Evolutionary conservation across 78 protist species (phyloP).

Genomic region (Dictyostelium firmibasis): DNA sequence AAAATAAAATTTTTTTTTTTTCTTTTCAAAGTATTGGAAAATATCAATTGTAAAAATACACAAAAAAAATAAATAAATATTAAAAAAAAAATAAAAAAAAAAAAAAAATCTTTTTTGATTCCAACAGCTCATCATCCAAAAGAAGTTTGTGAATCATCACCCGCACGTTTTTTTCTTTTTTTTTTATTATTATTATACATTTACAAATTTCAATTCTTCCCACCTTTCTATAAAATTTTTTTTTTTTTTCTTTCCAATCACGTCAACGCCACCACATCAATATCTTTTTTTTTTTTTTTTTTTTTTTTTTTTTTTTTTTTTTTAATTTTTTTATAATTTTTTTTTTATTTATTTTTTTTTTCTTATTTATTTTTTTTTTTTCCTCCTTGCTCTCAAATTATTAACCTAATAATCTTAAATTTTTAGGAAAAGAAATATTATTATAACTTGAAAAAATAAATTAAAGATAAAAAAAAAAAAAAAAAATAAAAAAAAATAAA

Average conservation of each 20-base stretch:
- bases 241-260: neutral
- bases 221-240: neutral
- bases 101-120: neutral
- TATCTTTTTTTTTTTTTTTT: neutral
- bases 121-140: no score
- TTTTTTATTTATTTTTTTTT: neutral
- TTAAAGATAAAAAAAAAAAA: neutral
- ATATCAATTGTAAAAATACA: neutral
- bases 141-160: no score
- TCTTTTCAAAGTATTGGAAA: neutral
- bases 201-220: neutral
- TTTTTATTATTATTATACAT: no score
- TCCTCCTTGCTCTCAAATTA: neutral
- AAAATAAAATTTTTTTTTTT: no score
- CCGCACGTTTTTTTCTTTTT: neutral
- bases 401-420: neutral
- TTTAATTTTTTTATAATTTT: neutral
- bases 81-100: no score
- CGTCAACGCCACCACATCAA: neutral
- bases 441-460: neutral
- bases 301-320: neutral
- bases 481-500: neutral
- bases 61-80: no score
- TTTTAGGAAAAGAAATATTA: neutral
- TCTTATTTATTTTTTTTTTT: neutral